Evolutionary conservation across 257 asterid species (phyloP), one percentile per base, ranked within the genome.

Genomic region (Fraxinus quadrangulata): DNA sequence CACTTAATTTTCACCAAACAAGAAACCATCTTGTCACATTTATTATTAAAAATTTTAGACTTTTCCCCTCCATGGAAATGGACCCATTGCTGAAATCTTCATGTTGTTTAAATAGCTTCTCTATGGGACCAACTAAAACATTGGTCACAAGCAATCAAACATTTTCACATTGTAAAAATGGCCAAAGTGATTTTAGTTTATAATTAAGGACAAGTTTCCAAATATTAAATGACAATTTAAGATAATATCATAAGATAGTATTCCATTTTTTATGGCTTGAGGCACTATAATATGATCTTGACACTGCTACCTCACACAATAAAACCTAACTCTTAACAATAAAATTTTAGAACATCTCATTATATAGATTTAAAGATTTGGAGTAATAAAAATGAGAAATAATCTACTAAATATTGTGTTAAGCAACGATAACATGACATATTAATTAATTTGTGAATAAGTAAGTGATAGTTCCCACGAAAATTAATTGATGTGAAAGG

Each of bases 81-180:
- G 83, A 76, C 82, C 88, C 83, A 74, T 75, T 71, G 76, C 78
- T 72, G 80, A 75, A 68, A 84, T 81, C 80, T 75, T 67, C 78
- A 54, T 42, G 63, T 47, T 47, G 77, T 75, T 30, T 59, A 39
- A 59, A n/a, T 59, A n/a, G 31, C 26, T 59, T 59, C 21, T 59
- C 67, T 4, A n/a, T 23, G 31, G 67, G 67, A 61, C 67, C 67
- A 1, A 23, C 67, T 61, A 61, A 56, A 23, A 61, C 16, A 61
- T 8, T 61, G 67, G 31, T 14, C 67, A 61, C 14, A 61, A 9
- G 17, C 30, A 61, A n/a, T 23, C 30, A 21, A 61, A 9, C 13
- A 61, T 23, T n/a, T 23, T 19, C 67, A 51, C 30, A 6, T 19
- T 21, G 28, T 59, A 56, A 56, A 56, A 56, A n/a, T 1, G 33